Evolutionary conservation across 192 early-diverging fungal genomes (phyloP).

Genomic region (Gaertneriomyces sp.): DNA sequence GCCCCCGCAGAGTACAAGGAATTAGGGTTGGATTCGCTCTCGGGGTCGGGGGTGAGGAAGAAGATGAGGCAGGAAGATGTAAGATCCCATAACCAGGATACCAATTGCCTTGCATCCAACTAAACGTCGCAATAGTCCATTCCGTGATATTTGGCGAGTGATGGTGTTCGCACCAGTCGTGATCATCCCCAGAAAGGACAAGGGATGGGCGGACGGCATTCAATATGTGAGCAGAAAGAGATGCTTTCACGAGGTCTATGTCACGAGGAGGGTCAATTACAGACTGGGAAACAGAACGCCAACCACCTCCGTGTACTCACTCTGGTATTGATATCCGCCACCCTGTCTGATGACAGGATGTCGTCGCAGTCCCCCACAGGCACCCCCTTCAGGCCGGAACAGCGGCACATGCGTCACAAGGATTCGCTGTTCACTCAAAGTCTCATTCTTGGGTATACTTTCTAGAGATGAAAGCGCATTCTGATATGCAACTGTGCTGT

Average conservation of each 20-base stretch:
- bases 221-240: slow-evolving; percentile 59
- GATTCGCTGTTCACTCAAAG: slow-evolving; percentile 40
- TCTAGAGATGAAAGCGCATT: slow-evolving; percentile 53
- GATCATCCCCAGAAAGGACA: slow-evolving; percentile 90
- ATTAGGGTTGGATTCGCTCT: no score
- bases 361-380: slow-evolving; percentile 71
- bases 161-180: slow-evolving; percentile 75
- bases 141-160: slow-evolving; percentile 10
- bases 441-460: slow-evolving; percentile 16
- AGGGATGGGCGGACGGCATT: slow-evolving; percentile 56
- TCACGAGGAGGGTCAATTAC: background rate
- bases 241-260: slow-evolving; percentile 61
- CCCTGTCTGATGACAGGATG: slow-evolving; percentile 52
- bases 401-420: slow-evolving; percentile 87
- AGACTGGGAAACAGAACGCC: background rate
- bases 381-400: slow-evolving; percentile 58
- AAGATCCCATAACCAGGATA: slow-evolving; percentile 46
- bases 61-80: slow-evolving; percentile 19
- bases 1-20: no score
- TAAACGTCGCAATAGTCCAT: slow-evolving; percentile 45
- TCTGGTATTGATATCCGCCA: slow-evolving; percentile 84
- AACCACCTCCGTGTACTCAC: slow-evolving; percentile 21
- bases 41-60: background rate
- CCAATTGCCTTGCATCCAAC: slow-evolving; percentile 49
- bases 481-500: slow-evolving; percentile 36